These are phyloP conservation scores for Melampsora larici-populina DNA, from an alignment of 1,284 basidiomycete genomes.

Conservation along the genomic window DNA sequence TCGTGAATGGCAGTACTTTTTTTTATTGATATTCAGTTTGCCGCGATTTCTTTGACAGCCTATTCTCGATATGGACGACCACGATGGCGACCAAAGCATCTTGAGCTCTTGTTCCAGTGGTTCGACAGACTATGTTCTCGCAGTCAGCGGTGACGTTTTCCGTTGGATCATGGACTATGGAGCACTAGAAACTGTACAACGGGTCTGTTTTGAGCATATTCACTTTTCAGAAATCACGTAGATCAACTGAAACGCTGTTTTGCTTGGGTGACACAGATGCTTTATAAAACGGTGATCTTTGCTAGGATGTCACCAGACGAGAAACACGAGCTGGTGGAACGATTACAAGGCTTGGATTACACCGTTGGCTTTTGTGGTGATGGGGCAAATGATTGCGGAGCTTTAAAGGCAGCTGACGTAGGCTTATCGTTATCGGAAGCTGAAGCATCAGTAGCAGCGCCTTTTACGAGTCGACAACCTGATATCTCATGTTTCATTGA, in stretches of 20 bases:
- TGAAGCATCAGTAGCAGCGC: slow-evolving; percentile 97
- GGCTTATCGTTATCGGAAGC: slow-evolving; percentile 95
- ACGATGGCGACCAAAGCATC: slow-evolving; percentile 27
- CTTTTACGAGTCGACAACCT: slow-evolving; percentile 88
- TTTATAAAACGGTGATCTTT: slow-evolving; percentile 96
- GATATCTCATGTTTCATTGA: slow-evolving; percentile 96
- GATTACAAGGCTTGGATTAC: slow-evolving; percentile 86
- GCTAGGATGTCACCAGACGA: slow-evolving; percentile 99
- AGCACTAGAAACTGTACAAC: slow-evolving; percentile 84
- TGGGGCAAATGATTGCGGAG: slow-evolving; percentile 97
- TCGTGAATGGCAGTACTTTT: background rate
- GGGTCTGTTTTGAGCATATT: slow-evolving; percentile 60
- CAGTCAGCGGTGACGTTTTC: slow-evolving; percentile 94
- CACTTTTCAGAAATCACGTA: background rate
- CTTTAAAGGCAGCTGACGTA: slow-evolving; percentile 96
- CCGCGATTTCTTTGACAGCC: slow-evolving; percentile 58
- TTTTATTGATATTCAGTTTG: background rate
- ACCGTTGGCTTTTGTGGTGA: slow-evolving; percentile 98
- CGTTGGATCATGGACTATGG: slow-evolving; percentile 98
- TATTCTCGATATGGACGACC: slow-evolving; percentile 57
- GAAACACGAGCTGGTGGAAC: slow-evolving; percentile 96
- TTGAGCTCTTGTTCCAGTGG: slow-evolving; percentile 60
- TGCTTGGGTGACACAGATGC: slow-evolving; percentile 64
- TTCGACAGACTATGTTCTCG: slow-evolving; percentile 70
- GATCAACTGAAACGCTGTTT: background rate